These are phyloP conservation scores for Hevea brasiliensis DNA, from an alignment of 345 rosid species.

Conservation along the genomic window DNA sequence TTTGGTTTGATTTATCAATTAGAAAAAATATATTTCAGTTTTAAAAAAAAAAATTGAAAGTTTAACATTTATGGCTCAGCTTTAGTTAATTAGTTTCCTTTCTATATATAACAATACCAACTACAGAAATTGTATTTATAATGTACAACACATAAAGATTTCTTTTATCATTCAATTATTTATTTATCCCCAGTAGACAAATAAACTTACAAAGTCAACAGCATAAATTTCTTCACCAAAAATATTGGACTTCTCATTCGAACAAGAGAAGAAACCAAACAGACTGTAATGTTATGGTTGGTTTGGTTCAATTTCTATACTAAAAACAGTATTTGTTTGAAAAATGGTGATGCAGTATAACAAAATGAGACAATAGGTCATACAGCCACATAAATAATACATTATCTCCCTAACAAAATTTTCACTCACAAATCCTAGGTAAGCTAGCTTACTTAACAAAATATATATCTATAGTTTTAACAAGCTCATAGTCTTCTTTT, in stretches of 20 bases:
- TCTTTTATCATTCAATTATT: not conserved
- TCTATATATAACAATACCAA: not conserved
- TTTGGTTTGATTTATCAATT: not conserved
- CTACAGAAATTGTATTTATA: not conserved
- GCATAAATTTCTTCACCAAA: not conserved
- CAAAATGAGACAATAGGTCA: too few species aligned
- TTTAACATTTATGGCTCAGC: not conserved
- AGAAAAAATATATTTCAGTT: not conserved
- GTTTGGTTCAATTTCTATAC: too few species aligned
- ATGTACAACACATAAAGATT: too few species aligned
- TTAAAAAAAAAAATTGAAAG: too few species aligned
- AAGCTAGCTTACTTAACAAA: not conserved
- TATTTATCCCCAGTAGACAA: not conserved
- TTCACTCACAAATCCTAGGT: not conserved
- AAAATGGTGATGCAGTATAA: too few species aligned
- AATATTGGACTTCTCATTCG: too few species aligned
- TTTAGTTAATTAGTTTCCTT: not conserved
- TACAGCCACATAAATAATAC: too few species aligned
- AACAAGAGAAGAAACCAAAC: too few species aligned
- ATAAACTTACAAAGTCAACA: not conserved
- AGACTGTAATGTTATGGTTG: too few species aligned
- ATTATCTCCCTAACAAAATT: not conserved
- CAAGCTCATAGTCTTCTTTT: not conserved
- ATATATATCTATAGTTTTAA: not conserved
- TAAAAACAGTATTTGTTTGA: too few species aligned